Evolutionary conservation across 768 basidiomycete genomes (phyloP).

Genomic region (Naganishia onofrii): DNA sequence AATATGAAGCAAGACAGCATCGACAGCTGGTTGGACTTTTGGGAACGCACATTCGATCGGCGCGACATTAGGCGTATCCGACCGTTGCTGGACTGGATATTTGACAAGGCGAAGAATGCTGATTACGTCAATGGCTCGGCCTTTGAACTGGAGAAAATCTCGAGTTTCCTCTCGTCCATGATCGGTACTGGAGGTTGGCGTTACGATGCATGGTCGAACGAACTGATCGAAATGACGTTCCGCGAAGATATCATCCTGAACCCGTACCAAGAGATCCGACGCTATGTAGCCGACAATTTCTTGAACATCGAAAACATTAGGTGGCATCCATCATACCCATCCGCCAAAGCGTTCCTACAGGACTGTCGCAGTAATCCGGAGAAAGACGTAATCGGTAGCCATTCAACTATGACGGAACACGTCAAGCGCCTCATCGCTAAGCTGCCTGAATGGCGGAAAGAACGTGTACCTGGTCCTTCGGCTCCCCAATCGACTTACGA

Average conservation of each 20-base stretch:
- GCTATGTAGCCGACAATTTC: constrained; percentile 66
- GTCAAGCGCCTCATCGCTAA: constrained; percentile 61
- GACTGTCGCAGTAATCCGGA: constrained; percentile 66
- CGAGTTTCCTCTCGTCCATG: constrained; percentile 66
- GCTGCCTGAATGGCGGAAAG: constrained; percentile 67
- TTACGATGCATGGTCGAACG: constrained; percentile 66
- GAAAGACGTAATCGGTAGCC: constrained; percentile 73
- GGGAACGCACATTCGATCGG: constrained; percentile 67
- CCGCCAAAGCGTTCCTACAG: constrained; percentile 58
- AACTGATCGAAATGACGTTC: constrained; percentile 69
- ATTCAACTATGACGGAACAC: constrained; percentile 61
- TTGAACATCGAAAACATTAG: constrained; percentile 70
- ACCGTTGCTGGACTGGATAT: constrained; percentile 72
- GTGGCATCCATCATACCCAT: constrained; percentile 63
- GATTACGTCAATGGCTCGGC: constrained; percentile 84
- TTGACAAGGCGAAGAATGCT: constrained; percentile 61
- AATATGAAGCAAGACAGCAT: constrained; percentile 81
- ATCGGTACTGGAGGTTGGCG: constrained; percentile 66
- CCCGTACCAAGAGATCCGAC: constrained; percentile 78
- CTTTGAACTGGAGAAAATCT: constrained; percentile 76
- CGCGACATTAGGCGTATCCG: constrained; percentile 77
- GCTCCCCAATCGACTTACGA: constrained; percentile 87
- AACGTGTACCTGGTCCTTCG: constrained; percentile 78
- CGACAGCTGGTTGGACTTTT: constrained; percentile 42
- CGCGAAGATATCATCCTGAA: constrained; percentile 65